Evolutionary conservation across 2,329 filamentous ascomycete genomes (phyloP).

Genomic region (Thielaviopsis cerberus): DNA sequence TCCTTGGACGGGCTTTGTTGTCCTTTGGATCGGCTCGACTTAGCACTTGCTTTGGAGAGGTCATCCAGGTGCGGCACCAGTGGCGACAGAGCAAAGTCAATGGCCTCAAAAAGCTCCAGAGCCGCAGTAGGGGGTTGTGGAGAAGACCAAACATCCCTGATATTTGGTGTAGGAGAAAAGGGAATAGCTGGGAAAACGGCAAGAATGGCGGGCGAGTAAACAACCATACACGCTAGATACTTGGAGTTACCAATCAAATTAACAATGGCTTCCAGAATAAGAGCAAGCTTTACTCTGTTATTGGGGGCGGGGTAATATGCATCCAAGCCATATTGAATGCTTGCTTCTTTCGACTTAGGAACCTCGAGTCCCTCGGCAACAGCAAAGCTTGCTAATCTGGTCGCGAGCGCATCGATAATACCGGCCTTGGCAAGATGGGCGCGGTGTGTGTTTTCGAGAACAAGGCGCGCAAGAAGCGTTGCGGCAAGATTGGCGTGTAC

Average conservation of each 20-base stretch:
- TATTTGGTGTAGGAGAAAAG: slow-evolving; percentile 14
- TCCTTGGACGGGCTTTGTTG: not conserved
- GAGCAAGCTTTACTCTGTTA: slow-evolving; percentile 39
- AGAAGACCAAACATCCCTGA: slow-evolving; percentile 4
- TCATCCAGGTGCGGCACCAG: slow-evolving; percentile 20
- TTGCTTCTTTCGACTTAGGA: slow-evolving; percentile 39
- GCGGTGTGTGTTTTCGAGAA: slow-evolving; percentile 1
- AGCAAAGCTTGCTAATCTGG: slow-evolving; percentile 52
- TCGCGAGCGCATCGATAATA: slow-evolving; percentile 60
- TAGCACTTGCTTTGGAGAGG: not conserved
- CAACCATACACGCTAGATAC: slow-evolving; percentile 53
- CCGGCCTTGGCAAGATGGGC: slow-evolving; percentile 44
- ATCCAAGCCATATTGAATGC: slow-evolving; percentile 34
- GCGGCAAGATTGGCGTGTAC: slow-evolving; percentile 1
- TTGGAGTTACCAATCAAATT: slow-evolving; percentile 63
- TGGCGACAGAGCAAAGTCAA: slow-evolving; percentile 47
- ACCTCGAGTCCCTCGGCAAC: slow-evolving; percentile 51
- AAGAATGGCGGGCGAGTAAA: slow-evolving; percentile 49
- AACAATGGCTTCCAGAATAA: slow-evolving; percentile 58
- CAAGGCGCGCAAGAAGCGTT: slow-evolving; percentile 1
- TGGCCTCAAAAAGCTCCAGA: slow-evolving; percentile 28
- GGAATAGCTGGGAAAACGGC: slow-evolving; percentile 47
- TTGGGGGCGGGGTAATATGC: slow-evolving; percentile 44
- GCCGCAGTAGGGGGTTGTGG: not conserved
- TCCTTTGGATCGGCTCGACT: slow-evolving; percentile 14